These are phyloP conservation scores for Coemansia umbellata DNA, from an alignment of 192 early-diverging fungal species.

Conservation along the genomic window DNA sequence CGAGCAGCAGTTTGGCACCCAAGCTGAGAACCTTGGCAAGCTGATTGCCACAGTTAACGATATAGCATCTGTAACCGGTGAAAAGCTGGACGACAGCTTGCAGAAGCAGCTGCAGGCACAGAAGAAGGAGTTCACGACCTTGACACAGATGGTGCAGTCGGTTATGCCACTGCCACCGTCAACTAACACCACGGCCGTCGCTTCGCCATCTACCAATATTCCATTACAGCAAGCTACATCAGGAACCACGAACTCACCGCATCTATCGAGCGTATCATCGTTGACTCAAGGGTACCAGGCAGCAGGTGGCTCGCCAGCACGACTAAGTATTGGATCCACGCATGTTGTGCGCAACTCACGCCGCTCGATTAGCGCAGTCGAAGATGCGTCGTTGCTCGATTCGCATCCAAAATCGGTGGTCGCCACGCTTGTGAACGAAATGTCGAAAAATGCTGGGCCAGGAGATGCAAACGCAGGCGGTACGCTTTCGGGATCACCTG, in stretches of 20 bases:
- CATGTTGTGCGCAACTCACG: conserved; percentile 17
- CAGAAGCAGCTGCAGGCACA: conserved; percentile 17
- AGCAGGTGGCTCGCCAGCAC: conserved; percentile 6
- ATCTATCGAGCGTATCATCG: conserved; percentile 21
- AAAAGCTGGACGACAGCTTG: conserved; percentile 18
- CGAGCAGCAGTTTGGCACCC: conserved; percentile 21
- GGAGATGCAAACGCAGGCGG: background rate
- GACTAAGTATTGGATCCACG: conserved; percentile 29
- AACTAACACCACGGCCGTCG: background rate
- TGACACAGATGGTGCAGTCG: conserved; percentile 19
- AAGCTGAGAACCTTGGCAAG: conserved; percentile 17
- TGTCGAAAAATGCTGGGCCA: conserved; percentile 2
- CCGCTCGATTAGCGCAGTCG: conserved; percentile 37
- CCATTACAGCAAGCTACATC: too few relatives aligned
- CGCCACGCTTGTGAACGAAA: conserved; percentile 47
- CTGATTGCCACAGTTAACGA: conserved; percentile 20
- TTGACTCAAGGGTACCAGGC: conserved; percentile 18
- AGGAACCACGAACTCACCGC: conserved; percentile 13
- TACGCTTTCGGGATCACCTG: conserved; percentile 2
- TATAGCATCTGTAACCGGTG: conserved; percentile 10
- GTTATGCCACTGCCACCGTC: conserved; percentile 1
- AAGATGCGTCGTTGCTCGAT: conserved; percentile 18
- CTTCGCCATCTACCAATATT: background rate
- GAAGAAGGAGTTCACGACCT: conserved; percentile 19
- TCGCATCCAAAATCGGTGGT: conserved; percentile 40